A percentile compares a stretch with the other conserved stretches of the same genome.
These are phyloP conservation scores for Xenoacremonium recifei DNA, from an alignment of 2,329 filamentous ascomycete species.

Conservation along the genomic window DNA sequence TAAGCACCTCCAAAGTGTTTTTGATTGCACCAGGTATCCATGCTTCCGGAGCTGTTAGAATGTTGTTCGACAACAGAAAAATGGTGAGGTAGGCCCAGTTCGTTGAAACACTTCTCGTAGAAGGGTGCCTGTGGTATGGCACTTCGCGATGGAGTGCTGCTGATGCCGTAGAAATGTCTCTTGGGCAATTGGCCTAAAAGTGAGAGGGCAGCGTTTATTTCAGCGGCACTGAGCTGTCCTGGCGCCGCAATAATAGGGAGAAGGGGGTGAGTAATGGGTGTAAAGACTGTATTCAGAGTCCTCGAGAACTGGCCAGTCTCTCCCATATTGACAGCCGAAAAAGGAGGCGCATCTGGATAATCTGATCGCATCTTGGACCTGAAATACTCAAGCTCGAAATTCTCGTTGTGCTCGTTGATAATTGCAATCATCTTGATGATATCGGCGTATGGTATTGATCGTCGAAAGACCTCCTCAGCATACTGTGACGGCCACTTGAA, in stretches of 20 bases:
- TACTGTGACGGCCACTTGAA: conserved; percentile 80
- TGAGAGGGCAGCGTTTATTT: conserved; percentile 78
- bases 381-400: conserved; percentile 89
- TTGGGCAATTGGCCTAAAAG: conserved; percentile 79
- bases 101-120: conserved; percentile 81
- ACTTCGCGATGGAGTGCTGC: conserved; percentile 61
- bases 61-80: conserved; percentile 74
- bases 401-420: conserved; percentile 78
- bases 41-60: conserved; percentile 59
- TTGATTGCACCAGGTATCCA: conserved; percentile 72
- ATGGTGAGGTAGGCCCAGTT: conserved; percentile 81
- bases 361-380: conserved; percentile 71
- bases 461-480: conserved; percentile 69
- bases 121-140: conserved; percentile 75
- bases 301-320: conserved; percentile 82
- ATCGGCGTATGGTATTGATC: conserved; percentile 73
- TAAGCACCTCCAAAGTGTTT: conserved; percentile 80
- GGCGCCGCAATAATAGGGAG: conserved; percentile 82
- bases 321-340: conserved; percentile 87
- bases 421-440: conserved; percentile 91
- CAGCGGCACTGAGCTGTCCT: conserved; percentile 79
- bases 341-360: conserved; percentile 66
- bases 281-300: conserved; percentile 82
- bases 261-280: conserved; percentile 82
- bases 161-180: conserved; percentile 78